phyloP scores from a whole-genome alignment of 208 protist species.

The Acanthamoeba sp. region DNA sequence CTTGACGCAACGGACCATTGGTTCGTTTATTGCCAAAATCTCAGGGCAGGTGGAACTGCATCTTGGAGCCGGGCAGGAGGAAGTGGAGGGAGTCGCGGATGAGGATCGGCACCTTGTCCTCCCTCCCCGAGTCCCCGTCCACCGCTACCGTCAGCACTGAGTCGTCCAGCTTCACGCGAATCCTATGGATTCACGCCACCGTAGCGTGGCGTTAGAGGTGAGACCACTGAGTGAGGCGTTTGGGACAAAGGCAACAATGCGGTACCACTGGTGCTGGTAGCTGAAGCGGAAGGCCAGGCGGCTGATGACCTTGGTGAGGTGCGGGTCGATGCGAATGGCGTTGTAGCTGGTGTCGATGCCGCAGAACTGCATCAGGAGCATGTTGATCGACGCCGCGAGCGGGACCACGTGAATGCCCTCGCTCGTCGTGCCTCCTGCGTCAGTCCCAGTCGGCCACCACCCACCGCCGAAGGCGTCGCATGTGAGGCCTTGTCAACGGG shows the following conservation, averaged over 20 bases:
- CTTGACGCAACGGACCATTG: too few relatives aligned
- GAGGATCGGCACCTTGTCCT: conserved; percentile 45
- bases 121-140: conserved; percentile 10
- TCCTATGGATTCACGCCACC: background rate
- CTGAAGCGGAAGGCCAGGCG: conserved; percentile 51
- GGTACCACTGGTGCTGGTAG: conserved; percentile 59
- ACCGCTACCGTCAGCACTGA: conserved; percentile 29
- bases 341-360: conserved; percentile 75
- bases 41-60: conserved; percentile 60
- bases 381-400: conserved; percentile 80
- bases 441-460: too few relatives aligned
- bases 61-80: conserved; percentile 61
- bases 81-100: conserved; percentile 34
- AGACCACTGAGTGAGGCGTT: too few relatives aligned
- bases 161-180: conserved; percentile 4
- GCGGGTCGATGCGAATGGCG: conserved; percentile 53
- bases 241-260: too few relatives aligned
- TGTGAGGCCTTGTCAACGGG: too few relatives aligned
- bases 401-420: conserved; percentile 79
- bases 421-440: conserved; percentile 73
- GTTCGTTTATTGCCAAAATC: too few relatives aligned
- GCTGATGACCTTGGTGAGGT: conserved; percentile 49
- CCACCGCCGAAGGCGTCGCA: too few relatives aligned
- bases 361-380: conserved; percentile 74
- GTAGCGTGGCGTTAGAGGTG: background rate